Conservation (phyloP, 495 filamentous ascomycete genomes). For the Penicillium verhagenii region DNA sequence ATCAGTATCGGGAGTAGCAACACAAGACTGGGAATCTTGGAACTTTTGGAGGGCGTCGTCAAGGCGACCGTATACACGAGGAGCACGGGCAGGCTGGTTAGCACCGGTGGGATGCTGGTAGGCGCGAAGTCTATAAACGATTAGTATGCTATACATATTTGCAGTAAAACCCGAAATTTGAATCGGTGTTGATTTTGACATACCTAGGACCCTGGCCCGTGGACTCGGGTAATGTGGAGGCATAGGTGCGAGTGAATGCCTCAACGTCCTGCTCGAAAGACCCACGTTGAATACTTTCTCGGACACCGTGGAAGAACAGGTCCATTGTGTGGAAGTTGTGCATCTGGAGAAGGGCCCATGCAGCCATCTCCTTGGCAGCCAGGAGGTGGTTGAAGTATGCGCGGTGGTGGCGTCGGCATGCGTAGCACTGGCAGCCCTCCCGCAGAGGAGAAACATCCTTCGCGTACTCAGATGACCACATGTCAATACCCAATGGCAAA, state of each 20-base stretch:
- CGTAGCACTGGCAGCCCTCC: constrained; percentile 70
- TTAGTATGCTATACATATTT: constrained; percentile 1
- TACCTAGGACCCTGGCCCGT: constrained; percentile 78
- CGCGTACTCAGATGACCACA: constrained; percentile 62
- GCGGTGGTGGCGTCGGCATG: constrained; percentile 79
- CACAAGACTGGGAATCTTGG: constrained; percentile 49
- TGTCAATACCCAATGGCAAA: constrained; percentile 67
- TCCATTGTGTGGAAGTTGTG: constrained; percentile 79
- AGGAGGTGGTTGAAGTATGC: constrained; percentile 89
- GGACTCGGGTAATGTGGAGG: constrained; percentile 63
- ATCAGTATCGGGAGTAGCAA: constrained; percentile 48
- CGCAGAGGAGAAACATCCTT: constrained; percentile 58
- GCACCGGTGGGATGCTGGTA: constrained; percentile 76
- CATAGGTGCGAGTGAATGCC: constrained; percentile 62
- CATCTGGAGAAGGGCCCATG: constrained; percentile 86
- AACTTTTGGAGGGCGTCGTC: constrained; percentile 50
- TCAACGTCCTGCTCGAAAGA: constrained; percentile 61
- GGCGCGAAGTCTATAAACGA: constrained; percentile 60
- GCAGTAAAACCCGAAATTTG: background rate
- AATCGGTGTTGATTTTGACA: constrained; percentile 4
- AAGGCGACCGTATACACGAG: constrained; percentile 59
- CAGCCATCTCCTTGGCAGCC: constrained; percentile 89
- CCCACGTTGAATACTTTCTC: constrained; percentile 55
- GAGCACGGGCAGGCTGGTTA: constrained; percentile 66
- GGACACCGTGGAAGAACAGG: constrained; percentile 69